phyloP scores from a whole-genome alignment of 805 yeast genomes.

The Ascoidea rubescens region DNA sequence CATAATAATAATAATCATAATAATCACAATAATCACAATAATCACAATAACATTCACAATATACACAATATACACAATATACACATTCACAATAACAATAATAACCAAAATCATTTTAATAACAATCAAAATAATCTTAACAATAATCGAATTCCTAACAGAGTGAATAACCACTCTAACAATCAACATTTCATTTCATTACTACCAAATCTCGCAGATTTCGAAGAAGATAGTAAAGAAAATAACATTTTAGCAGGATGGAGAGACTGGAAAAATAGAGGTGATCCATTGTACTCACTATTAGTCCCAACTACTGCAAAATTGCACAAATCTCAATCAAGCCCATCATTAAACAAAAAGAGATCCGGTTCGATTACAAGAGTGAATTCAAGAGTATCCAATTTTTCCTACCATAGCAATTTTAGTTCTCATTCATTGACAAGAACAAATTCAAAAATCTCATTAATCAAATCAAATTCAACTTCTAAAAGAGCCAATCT shows the following conservation, averaged over 20 bases:
- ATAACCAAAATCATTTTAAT: conserved; percentile 1
- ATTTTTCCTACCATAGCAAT: neutral
- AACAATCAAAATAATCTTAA: conserved; percentile 3
- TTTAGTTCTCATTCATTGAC: conserved; percentile 1
- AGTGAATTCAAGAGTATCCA: conserved; percentile 4
- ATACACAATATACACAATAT: conserved; percentile 1
- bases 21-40: neutral
- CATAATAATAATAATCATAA: conserved; percentile 2
- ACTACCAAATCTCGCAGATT: conserved; percentile 1
- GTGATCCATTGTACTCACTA: conserved; percentile 50
- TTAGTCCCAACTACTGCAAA: conserved; percentile 15
- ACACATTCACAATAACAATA: conserved; percentile 1
- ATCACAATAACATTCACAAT: neutral
- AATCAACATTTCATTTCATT: neutral
- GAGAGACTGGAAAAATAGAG: conserved; percentile 82
- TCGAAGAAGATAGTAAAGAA: neutral
- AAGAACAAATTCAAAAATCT: conserved; percentile 8
- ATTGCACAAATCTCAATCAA: conserved; percentile 12
- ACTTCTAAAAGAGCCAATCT: no score
- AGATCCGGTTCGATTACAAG: conserved; percentile 5
- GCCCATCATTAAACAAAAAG: conserved; percentile 1
- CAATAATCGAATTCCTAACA: conserved; percentile 3
- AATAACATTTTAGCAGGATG: conserved; percentile 53
- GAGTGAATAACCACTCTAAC: neutral
- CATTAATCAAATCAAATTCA: neutral